Conservation (phyloP, 306 rosid genomes). For the Trifolium pratense region DNA sequence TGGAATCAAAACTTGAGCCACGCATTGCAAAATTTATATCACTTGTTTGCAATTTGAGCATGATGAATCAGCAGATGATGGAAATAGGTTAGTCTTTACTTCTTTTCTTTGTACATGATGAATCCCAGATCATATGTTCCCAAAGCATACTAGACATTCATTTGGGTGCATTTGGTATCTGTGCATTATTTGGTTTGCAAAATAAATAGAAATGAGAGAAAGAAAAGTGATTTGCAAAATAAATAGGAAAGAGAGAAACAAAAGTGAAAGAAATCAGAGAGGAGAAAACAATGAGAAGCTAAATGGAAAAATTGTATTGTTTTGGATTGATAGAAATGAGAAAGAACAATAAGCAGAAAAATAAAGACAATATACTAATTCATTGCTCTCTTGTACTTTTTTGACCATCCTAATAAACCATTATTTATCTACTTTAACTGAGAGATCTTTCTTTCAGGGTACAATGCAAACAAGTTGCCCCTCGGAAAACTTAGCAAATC, state of each 20-base stretch:
- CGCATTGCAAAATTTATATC: conserved; percentile 81
- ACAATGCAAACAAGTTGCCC: conserved; percentile 93
- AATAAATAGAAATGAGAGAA: not conserved
- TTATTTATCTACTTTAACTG: conserved; percentile 19
- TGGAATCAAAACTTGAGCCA: conserved; percentile 73
- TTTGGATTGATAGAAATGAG: not conserved
- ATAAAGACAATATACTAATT: conserved; percentile 4
- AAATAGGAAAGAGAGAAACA: not conserved
- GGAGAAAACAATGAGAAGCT: not conserved
- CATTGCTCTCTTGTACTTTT: conserved; percentile 5
- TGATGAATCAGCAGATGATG: conserved; percentile 99
- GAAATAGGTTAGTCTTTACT: conserved; percentile 74
- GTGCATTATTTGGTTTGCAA: conserved; percentile 11
- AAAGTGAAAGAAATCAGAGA: not conserved
- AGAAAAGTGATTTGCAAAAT: conserved; percentile 6
- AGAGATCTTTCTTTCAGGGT: conserved; percentile 61
- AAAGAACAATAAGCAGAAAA: not conserved
- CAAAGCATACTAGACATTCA: conserved; percentile 32
- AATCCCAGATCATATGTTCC: conserved; percentile 38
- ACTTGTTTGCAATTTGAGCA: conserved; percentile 84
- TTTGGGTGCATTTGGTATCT: conserved; percentile 16
- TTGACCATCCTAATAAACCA: conserved; percentile 32
- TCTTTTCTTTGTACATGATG: conserved; percentile 24
- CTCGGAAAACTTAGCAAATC: conserved; percentile 97
- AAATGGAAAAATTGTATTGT: not conserved